These are phyloP conservation scores for Globisporangium yorkense DNA, from an alignment of 352 stramenopile genomes.

Conservation along the genomic window DNA sequence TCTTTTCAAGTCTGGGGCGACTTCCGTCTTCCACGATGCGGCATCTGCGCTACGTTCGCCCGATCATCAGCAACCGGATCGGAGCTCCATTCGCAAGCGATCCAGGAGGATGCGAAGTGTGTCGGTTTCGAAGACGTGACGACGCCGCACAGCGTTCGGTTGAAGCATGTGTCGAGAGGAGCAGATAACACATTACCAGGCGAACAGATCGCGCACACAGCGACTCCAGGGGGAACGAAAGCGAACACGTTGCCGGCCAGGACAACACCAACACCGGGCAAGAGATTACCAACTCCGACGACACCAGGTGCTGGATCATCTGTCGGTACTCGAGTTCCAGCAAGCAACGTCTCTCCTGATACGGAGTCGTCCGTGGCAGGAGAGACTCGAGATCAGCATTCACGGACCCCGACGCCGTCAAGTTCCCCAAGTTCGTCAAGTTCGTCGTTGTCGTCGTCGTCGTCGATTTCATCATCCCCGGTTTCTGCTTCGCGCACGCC, in stretches of 20 bases:
- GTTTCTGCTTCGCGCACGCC: not conserved
- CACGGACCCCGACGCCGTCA: no score
- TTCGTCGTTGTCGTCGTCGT: no score
- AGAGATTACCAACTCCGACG: no score
- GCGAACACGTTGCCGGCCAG: not conserved
- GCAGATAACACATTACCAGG: not conserved
- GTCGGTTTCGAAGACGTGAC: constrained; percentile 26
- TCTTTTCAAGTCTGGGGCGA: constrained; percentile 32
- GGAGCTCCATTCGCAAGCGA: no score
- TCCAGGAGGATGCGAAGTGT: constrained; percentile 17
- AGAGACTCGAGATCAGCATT: no score
- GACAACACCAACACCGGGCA: not conserved
- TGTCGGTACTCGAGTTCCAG: no score
- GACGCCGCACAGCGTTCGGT: constrained; percentile 7
- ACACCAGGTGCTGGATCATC: no score
- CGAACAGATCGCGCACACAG: not conserved
- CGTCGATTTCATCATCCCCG: not conserved
- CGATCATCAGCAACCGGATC: not conserved
- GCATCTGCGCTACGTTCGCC: constrained; percentile 45
- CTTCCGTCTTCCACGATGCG: constrained; percentile 43
- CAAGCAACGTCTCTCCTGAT: no score
- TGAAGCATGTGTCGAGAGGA: constrained; percentile 3
- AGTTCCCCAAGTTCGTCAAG: no score
- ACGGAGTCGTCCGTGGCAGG: no score
- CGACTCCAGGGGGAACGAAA: not conserved